Evolutionary conservation across 192 early-diverging fungal species (phyloP).

Genomic region (Dissophora ornata): DNA sequence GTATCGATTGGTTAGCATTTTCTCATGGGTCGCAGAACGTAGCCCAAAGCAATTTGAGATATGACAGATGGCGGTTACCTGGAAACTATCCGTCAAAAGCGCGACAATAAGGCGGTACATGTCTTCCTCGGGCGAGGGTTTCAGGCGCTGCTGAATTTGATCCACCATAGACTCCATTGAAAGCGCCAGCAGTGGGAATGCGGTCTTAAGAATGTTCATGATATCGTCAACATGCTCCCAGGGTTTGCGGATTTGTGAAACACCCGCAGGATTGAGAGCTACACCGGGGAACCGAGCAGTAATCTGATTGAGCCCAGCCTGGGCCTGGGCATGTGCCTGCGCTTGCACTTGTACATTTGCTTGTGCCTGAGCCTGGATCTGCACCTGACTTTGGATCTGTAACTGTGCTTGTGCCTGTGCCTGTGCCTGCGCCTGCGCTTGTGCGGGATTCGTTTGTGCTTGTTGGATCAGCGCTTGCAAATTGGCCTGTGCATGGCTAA

Average conservation of each 20-base stretch:
- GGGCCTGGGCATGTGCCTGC: constrained; percentile 49
- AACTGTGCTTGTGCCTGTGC: constrained; percentile 56
- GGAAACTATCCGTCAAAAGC: constrained; percentile 89
- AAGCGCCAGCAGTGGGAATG: constrained; percentile 90
- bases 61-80: constrained; percentile 61
- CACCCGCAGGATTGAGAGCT: constrained; percentile 33
- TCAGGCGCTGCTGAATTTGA: constrained; percentile 93
- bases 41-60: neutral
- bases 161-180: constrained; percentile 99
- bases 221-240: constrained; percentile 95
- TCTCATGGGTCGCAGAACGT: no score
- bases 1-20: no score
- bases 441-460: constrained; percentile 17
- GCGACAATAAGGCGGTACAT: constrained; percentile 96
- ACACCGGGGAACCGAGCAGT: constrained; percentile 35
- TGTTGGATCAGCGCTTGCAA: constrained; percentile 50
- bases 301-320: constrained; percentile 46
- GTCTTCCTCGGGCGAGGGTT: constrained; percentile 96
- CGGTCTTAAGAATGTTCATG: constrained; percentile 94
- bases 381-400: constrained; percentile 58
- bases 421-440: constrained; percentile 26
- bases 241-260: constrained; percentile 65
- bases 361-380: constrained; percentile 57
- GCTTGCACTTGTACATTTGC: constrained; percentile 50
- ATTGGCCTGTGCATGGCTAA: constrained; percentile 44